These are phyloP conservation scores for Ophiostoma ips DNA, from an alignment of 2,329 filamentous ascomycete genomes.

Conservation along the genomic window DNA sequence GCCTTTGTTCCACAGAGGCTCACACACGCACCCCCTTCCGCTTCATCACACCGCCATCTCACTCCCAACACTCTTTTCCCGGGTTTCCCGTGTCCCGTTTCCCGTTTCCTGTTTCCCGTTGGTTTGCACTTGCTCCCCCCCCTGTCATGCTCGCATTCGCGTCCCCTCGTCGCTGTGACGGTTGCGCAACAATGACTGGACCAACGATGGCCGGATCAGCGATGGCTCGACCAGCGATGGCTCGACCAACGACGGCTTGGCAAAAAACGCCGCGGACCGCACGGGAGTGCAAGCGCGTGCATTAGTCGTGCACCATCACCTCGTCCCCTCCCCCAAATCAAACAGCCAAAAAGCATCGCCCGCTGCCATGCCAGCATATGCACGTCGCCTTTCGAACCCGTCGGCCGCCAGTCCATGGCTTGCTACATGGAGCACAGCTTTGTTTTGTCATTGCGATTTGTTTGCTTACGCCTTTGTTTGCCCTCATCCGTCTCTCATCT, in stretches of 20 bases:
- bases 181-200: too few species aligned
- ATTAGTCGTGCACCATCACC: not conserved
- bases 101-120: too few species aligned
- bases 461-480: not conserved
- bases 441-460: too few species aligned
- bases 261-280: slow-evolving; percentile 3
- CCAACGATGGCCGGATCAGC: too few species aligned
- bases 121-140: too few species aligned
- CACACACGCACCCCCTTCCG: not conserved
- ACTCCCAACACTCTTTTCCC: too few species aligned
- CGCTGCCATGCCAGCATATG: not conserved
- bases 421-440: not conserved
- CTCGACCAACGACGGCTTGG: slow-evolving; percentile 3
- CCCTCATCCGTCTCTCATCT: not conserved
- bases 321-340: not conserved
- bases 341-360: too few species aligned
- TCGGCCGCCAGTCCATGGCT: not conserved
- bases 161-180: not conserved
- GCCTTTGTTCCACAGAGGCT: slow-evolving; percentile 1
- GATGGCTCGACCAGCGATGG: not conserved
- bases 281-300: not conserved
- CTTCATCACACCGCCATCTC: slow-evolving; percentile 6
- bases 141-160: too few species aligned
- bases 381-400: not conserved
- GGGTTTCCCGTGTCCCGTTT: too few species aligned